Percentiles rank a stretch among this genome's conserved stretches.
Evolutionary conservation across 805 yeast genomes (phyloP).

Genomic region (Monosporozyma servazzii): DNA sequence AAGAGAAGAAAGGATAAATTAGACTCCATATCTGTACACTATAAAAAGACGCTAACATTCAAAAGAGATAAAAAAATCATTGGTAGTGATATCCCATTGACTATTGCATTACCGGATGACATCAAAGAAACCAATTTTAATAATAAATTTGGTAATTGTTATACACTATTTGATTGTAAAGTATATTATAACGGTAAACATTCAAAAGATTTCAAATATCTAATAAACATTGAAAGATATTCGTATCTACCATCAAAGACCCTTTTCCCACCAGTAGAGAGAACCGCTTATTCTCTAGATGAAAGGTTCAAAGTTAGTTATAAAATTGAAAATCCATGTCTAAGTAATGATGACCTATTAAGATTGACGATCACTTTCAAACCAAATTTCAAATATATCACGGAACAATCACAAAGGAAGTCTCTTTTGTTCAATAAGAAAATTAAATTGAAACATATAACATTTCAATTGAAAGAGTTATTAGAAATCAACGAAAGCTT

Average conservation of each 20-base stretch:
- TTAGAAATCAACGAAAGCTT: slow-evolving; percentile 38
- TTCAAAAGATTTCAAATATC: slow-evolving; percentile 14
- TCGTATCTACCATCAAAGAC: slow-evolving; percentile 38
- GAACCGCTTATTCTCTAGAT: slow-evolving; percentile 39
- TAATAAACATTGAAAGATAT: slow-evolving; percentile 46
- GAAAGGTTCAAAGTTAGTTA: slow-evolving; percentile 39
- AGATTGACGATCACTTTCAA: slow-evolving; percentile 33
- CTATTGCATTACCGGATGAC: slow-evolving; percentile 47
- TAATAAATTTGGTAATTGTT: slow-evolving; percentile 38
- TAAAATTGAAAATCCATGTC: slow-evolving; percentile 41
- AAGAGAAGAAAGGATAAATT: slow-evolving; percentile 11
- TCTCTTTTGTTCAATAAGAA: slow-evolving; percentile 19
- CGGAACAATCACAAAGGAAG: slow-evolving; percentile 7
- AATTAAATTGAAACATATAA: slow-evolving; percentile 36
- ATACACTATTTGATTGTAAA: slow-evolving; percentile 35
- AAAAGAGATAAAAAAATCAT: slow-evolving; percentile 22
- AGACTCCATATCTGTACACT: slow-evolving; percentile 25
- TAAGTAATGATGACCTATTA: slow-evolving; percentile 50
- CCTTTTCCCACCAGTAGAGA: slow-evolving; percentile 44
- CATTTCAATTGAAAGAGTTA: slow-evolving; percentile 43
- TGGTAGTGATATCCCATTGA: slow-evolving; percentile 51
- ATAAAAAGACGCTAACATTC: slow-evolving; percentile 26
- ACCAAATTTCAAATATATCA: slow-evolving; percentile 26
- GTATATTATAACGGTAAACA: slow-evolving; percentile 13
- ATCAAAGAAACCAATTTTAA: slow-evolving; percentile 45